Evolutionary conservation across 2,329 filamentous ascomycete genomes (phyloP).

Genomic region (Fusarium algeriense): DNA sequence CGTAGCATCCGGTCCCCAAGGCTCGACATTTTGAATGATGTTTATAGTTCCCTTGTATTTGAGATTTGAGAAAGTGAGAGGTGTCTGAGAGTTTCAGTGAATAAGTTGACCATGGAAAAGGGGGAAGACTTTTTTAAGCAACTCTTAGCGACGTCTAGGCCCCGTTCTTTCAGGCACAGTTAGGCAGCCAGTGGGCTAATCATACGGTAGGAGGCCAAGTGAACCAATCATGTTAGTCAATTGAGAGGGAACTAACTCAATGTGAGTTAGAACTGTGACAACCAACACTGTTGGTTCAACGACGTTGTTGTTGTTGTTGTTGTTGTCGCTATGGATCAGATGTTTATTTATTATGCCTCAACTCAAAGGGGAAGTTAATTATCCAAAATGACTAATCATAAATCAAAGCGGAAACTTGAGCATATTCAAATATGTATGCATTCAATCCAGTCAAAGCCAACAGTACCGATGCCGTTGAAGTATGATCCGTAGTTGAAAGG

Average conservation of each 20-base stretch:
- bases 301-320: not conserved
- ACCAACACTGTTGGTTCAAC: not conserved
- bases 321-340: not conserved
- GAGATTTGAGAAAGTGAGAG: too few relatives aligned
- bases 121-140: not conserved
- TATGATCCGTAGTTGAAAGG: too few relatives aligned
- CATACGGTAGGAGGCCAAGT: not conserved
- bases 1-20: not conserved
- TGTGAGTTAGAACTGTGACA: not conserved
- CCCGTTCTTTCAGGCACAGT: not conserved
- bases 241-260: not conserved
- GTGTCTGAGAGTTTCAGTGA: too few relatives aligned
- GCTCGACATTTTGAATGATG: not conserved
- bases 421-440: too few relatives aligned
- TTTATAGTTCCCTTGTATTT: rapidly evolving
- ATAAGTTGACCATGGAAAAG: not conserved
- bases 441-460: too few relatives aligned
- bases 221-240: rapidly evolving
- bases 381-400: too few relatives aligned
- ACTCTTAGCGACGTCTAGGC: not conserved
- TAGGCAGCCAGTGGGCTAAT: not conserved
- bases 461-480: too few relatives aligned
- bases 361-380: rapidly evolving
- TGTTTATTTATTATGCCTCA: not conserved
- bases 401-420: too few relatives aligned